A percentile compares a stretch with the other conserved stretches of the same genome.
phyloP scores from a whole-genome alignment of 352 stramenopile species.

The Phytophthora meadii region DNA sequence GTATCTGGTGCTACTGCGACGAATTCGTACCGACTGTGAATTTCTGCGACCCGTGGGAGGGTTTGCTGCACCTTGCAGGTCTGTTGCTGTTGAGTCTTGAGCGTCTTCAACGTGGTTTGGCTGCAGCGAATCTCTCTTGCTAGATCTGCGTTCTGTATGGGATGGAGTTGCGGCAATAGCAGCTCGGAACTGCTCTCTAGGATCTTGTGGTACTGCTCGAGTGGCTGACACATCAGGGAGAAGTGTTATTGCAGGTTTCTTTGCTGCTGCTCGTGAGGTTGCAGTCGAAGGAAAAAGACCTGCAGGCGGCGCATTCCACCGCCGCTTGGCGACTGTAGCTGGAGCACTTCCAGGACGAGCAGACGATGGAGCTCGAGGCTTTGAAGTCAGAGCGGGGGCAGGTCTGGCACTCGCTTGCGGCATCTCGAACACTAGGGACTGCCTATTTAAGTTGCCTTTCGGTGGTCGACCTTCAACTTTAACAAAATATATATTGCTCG shows the following conservation, averaged over 20 bases:
- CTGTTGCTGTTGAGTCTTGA: conserved; percentile 2
- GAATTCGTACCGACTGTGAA: conserved; percentile 13
- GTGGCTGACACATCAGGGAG: conserved; percentile 6
- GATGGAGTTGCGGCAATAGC: conserved; percentile 4
- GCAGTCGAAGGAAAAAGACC: conserved; percentile 28
- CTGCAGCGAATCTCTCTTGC: conserved; percentile 3
- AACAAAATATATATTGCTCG: background rate
- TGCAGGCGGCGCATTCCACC: conserved; percentile 37
- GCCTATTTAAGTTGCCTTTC: conserved; percentile 14
- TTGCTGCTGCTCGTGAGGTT: conserved; percentile 1
- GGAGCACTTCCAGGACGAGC: conserved; percentile 12
- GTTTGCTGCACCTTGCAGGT: background rate
- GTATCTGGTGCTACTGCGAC: conserved; percentile 3
- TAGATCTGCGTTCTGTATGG: conserved; percentile 3
- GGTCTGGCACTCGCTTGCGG: conserved; percentile 11
- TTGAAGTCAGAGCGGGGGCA: conserved; percentile 20
- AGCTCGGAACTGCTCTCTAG: conserved; percentile 30
- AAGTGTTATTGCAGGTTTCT: conserved; percentile 3
- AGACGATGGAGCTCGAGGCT: conserved; percentile 15
- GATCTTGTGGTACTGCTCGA: background rate
- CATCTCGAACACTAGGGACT: conserved; percentile 7
- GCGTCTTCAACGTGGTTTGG: background rate
- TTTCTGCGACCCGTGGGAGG: conserved; percentile 7
- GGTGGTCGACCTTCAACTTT: conserved; percentile 3
- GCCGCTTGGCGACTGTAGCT: conserved; percentile 27